These are phyloP conservation scores for Wolfiporia cocos DNA, from an alignment of 1,284 basidiomycete species.

Conservation along the genomic window DNA sequence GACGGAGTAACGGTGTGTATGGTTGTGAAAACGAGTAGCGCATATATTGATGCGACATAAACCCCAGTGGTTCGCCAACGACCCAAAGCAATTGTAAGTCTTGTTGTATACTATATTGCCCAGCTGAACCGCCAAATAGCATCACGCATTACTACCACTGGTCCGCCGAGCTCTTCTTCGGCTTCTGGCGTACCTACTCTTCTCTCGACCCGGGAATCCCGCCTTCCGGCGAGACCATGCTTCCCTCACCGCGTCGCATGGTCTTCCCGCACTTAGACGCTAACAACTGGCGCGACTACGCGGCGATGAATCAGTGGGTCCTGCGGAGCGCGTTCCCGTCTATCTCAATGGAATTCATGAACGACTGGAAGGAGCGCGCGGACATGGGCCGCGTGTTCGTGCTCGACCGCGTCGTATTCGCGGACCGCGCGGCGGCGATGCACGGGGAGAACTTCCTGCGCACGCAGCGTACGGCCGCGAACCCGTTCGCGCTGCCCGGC, in stretches of 20 bases:
- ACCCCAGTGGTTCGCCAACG: slow-evolving; percentile 68
- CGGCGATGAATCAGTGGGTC: slow-evolving; percentile 78
- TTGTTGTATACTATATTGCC: neutral
- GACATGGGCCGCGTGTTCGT: slow-evolving; percentile 65
- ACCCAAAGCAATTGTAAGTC: slow-evolving; percentile 77
- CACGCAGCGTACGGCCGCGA: slow-evolving; percentile 70
- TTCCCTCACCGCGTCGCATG: slow-evolving; percentile 69
- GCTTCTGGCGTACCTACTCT: slow-evolving; percentile 84
- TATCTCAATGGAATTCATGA: slow-evolving; percentile 64
- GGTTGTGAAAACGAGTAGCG: neutral
- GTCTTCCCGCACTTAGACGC: slow-evolving; percentile 70
- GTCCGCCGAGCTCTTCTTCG: slow-evolving; percentile 85
- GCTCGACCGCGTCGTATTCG: slow-evolving; percentile 79
- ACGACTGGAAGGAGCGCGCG: slow-evolving; percentile 76
- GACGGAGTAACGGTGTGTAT: slow-evolving; percentile 62
- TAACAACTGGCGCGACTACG: slow-evolving; percentile 83
- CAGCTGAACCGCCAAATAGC: slow-evolving; percentile 27
- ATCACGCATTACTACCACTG: slow-evolving; percentile 81
- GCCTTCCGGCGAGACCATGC: slow-evolving; percentile 53
- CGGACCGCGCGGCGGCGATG: slow-evolving; percentile 80
- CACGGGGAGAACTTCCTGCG: slow-evolving; percentile 58
- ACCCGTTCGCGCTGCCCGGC: slow-evolving; percentile 68
- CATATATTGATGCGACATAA: neutral
- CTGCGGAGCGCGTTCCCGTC: slow-evolving; percentile 73
- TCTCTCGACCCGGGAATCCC: slow-evolving; percentile 70